A percentile compares a stretch with the other conserved stretches of the same genome.
Conservation (phyloP, 2,329 filamentous ascomycete genomes). For the Botrytis porri region DNA sequence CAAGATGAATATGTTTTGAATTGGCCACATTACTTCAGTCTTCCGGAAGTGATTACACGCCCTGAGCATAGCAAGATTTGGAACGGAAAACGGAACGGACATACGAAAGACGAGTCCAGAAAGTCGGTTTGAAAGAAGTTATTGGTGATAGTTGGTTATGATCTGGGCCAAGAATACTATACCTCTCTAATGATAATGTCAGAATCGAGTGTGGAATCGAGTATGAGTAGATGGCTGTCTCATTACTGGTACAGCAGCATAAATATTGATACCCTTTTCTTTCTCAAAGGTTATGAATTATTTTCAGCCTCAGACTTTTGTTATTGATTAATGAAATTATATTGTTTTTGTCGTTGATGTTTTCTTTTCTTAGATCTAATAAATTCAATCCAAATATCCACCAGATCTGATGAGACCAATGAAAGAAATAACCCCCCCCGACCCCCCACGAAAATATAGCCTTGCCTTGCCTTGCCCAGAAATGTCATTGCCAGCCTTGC, state of each 20-base stretch:
- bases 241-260: background rate
- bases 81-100: constrained; percentile 23
- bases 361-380: background rate
- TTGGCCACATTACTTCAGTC: constrained; percentile 57
- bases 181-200: background rate
- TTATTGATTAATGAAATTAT: background rate
- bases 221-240: background rate
- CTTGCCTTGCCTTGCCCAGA: constrained; percentile 9
- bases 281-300: background rate
- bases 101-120: constrained; percentile 27
- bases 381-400: background rate
- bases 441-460: background rate
- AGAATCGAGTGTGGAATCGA: background rate
- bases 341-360: background rate
- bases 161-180: background rate
- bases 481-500: constrained; percentile 15
- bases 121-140: constrained; percentile 26
- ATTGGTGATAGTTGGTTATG: background rate
- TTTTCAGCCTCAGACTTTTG: background rate
- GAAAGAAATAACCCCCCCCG: background rate
- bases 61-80: constrained; percentile 20
- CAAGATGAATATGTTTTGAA: constrained; percentile 63
- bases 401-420: background rate
- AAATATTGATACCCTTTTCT: constrained; percentile 19
- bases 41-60: constrained; percentile 38